phyloP scores from a whole-genome alignment of 2,329 filamentous ascomycete species.

The Cladobotryum mycophilum region DNA sequence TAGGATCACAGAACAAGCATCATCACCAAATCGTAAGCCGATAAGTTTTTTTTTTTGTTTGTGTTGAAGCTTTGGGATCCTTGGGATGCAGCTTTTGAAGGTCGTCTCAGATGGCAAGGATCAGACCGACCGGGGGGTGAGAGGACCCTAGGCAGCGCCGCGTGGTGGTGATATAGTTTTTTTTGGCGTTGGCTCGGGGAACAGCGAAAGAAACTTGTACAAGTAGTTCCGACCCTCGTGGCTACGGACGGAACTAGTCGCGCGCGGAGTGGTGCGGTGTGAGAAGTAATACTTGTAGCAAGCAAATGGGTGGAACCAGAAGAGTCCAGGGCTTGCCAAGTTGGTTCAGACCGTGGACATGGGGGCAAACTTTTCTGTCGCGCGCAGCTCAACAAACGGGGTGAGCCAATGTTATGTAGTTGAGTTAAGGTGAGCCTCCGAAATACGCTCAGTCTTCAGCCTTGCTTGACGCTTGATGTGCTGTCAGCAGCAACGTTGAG shows the following conservation, averaged over 20 bases:
- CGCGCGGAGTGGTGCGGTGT: conserved; percentile 8
- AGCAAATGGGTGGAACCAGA: conserved; percentile 7
- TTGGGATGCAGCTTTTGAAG: background rate
- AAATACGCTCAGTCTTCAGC: no score
- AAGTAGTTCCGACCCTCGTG: background rate
- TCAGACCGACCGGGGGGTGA: no score
- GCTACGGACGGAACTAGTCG: conserved; percentile 4
- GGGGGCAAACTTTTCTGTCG: conserved; percentile 11
- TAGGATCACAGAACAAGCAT: background rate
- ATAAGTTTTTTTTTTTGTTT: background rate
- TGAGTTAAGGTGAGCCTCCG: background rate
- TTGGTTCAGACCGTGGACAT: conserved; percentile 12
- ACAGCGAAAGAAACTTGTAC: background rate
- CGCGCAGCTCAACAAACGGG: conserved; percentile 5
- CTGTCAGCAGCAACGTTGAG: background rate
- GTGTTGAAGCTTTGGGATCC: background rate
- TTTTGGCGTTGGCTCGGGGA: background rate
- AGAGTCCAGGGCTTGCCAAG: conserved; percentile 8
- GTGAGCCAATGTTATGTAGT: background rate
- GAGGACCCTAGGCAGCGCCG: background rate
- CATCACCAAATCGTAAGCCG: background rate
- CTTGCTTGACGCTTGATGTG: background rate
- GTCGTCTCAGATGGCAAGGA: no score
- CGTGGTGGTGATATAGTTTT: background rate
- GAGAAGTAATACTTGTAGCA: conserved; percentile 7